Conservation (phyloP, 768 basidiomycete genomes). For the Gymnopilus junonius region DNA sequence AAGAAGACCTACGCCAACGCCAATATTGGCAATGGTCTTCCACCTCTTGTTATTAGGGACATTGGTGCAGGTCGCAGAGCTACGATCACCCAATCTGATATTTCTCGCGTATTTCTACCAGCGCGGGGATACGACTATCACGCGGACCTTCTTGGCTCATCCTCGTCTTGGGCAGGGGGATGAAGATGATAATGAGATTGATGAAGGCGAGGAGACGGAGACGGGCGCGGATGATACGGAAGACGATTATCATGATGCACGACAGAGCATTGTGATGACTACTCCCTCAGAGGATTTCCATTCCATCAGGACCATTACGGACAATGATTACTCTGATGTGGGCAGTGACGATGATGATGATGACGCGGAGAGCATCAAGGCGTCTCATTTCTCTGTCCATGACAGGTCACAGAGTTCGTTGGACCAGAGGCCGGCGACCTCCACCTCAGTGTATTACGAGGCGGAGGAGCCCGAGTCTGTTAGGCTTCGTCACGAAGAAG, state of each 20-base stretch:
- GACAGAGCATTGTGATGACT: slow-evolving; percentile 67
- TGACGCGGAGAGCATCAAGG: slow-evolving; percentile 79
- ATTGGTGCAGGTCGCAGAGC: slow-evolving; percentile 38
- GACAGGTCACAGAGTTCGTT: slow-evolving; percentile 30
- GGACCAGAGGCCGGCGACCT: slow-evolving; percentile 13
- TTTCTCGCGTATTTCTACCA: slow-evolving; percentile 31
- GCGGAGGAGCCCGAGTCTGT: too few species aligned
- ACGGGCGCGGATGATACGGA: slow-evolving; percentile 67
- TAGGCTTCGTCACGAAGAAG: too few species aligned
- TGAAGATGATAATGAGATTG: slow-evolving; percentile 39
- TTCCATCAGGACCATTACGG: slow-evolving; percentile 72
- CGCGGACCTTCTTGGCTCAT: slow-evolving; percentile 39
- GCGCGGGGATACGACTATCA: slow-evolving; percentile 46
- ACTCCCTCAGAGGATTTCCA: slow-evolving; percentile 80
- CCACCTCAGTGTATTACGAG: slow-evolving; percentile 1
- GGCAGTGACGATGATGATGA: slow-evolving; percentile 53
- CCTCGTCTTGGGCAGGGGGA: slow-evolving; percentile 18
- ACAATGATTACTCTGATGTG: slow-evolving; percentile 64
- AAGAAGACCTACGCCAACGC: not conserved
- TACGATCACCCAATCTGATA: slow-evolving; percentile 53
- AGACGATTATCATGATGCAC: slow-evolving; percentile 82
- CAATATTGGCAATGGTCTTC: slow-evolving; percentile 23
- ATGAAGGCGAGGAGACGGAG: slow-evolving; percentile 65
- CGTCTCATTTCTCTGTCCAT: slow-evolving; percentile 44
- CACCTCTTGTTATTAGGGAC: slow-evolving; percentile 23